These are phyloP conservation scores for Afroboletus lepidellus DNA, from an alignment of 1,284 basidiomycete genomes.

Conservation along the genomic window DNA sequence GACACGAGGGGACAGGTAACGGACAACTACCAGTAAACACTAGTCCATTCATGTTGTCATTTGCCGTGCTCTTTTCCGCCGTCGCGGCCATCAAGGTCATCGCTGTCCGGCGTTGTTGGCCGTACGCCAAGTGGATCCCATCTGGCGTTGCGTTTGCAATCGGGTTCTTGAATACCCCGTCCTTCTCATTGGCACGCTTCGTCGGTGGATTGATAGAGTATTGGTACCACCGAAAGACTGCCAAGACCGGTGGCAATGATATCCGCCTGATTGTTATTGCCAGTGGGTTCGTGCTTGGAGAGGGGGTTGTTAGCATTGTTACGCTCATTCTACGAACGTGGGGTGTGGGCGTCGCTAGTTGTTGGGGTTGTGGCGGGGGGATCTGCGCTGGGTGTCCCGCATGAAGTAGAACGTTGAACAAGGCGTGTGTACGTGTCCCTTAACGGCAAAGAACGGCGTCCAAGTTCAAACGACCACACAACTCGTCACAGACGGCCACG, in stretches of 20 bases:
- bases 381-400: slow-evolving; percentile 67
- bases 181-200: slow-evolving; percentile 89
- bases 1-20: slow-evolving; percentile 50
- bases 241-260: slow-evolving; percentile 49
- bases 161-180: slow-evolving; percentile 93
- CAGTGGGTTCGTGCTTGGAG: slow-evolving; percentile 93
- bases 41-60: slow-evolving; percentile 78
- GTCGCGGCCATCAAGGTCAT: slow-evolving; percentile 70
- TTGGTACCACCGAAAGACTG: slow-evolving; percentile 54
- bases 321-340: slow-evolving; percentile 73
- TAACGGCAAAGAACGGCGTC: slow-evolving; percentile 8
- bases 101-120: slow-evolving; percentile 44
- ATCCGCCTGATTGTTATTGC: slow-evolving; percentile 87
- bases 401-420: slow-evolving; percentile 14
- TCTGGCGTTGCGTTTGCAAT: slow-evolving; percentile 89
- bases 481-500: neutral
- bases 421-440: slow-evolving; percentile 7
- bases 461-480: neutral
- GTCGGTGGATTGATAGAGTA: slow-evolving; percentile 86
- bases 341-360: slow-evolving; percentile 76
- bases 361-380: slow-evolving; percentile 80
- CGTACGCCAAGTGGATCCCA: slow-evolving; percentile 74
- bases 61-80: slow-evolving; percentile 68
- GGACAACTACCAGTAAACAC: slow-evolving; percentile 81
- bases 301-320: slow-evolving; percentile 86